Evolutionary conservation across 1,284 basidiomycete species (phyloP), one percentile per base, ranked within the genome.

Genomic region (Neolentinus lepideus): DNA sequence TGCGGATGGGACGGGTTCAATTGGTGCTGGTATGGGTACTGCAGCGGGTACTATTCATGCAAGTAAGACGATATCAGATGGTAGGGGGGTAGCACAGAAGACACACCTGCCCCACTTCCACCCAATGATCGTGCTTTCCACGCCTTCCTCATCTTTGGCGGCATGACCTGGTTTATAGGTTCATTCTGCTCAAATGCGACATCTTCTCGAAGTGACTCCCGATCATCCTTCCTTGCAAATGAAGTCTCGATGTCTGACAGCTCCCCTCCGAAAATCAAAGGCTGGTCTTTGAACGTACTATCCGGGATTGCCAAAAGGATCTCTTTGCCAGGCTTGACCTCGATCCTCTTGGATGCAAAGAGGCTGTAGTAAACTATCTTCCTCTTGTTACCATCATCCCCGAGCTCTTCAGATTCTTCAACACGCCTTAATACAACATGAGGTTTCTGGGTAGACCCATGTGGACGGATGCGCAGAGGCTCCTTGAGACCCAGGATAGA

Each of bases 241-340:
- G 60, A 3, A 4, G 22, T 35, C n/a, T 54, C 29, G 63, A 60
- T 4, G 61, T 60, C 43, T 60, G 62, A 57, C 12, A 79, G 58
- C 66, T 78, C 75, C 21, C 74, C 83, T 61, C 81, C 79, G 59
- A 86, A 73, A 45, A 83, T 65, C 60, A 85, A 73, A 1, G 81
- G 70, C 57, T 73, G 73, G 57, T 83, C 81, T 55, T 77, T 76
- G 66, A 79, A 78, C 10, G 69, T 67, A 35, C 78, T 76, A 59
- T 81, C 76, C 50, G 75, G 77, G 33, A 85, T 70, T 3, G 81
- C 75, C 55, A 86, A 73, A 38, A 85, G 72, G 51, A 86, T 79
- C 67, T 83, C 81, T 66, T 83, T 84, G 56, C 84, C 84, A 10
- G 83, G 79, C 63, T 78, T 84, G 61, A 84, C 76, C 62, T 81